These are phyloP conservation scores for Chalaropsis thielavioides DNA, from an alignment of 2,329 filamentous ascomycete species.

Conservation along the genomic window DNA sequence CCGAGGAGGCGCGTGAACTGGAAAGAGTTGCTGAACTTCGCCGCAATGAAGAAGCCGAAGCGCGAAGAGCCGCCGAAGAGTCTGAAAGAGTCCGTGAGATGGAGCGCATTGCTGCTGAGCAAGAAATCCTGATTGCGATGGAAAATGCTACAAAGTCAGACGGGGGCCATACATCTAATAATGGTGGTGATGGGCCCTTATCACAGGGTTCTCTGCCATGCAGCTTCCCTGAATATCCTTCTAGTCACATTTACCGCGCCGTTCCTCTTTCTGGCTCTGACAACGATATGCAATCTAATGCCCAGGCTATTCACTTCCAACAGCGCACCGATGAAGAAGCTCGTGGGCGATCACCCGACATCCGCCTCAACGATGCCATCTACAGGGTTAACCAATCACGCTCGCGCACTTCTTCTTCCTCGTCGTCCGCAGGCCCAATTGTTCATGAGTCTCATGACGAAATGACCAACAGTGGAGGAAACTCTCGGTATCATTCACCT, in stretches of 20 bases:
- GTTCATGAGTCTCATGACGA: not conserved
- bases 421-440: not conserved
- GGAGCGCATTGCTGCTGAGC: not conserved
- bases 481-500: constrained; percentile 37
- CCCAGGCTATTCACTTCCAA: not conserved
- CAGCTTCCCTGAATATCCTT: not conserved
- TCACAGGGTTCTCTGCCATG: not conserved
- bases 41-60: not conserved
- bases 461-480: not conserved
- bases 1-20: not conserved
- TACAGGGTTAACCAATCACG: not conserved
- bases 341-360: not conserved
- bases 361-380: not conserved
- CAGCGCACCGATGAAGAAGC: not conserved
- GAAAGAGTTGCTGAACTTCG: not conserved
- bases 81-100: not conserved
- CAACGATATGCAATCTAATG: not conserved
- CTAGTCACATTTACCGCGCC: not conserved
- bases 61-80: not conserved
- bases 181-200: too few relatives aligned
- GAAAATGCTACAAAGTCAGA: not conserved
- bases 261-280: not conserved
- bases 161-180: not conserved
- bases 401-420: not conserved
- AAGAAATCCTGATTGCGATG: not conserved